A percentile compares a stretch with the other conserved stretches of the same genome.
These are phyloP conservation scores for Barbarea vulgaris DNA, from an alignment of 345 rosid genomes.

Conservation along the genomic window DNA sequence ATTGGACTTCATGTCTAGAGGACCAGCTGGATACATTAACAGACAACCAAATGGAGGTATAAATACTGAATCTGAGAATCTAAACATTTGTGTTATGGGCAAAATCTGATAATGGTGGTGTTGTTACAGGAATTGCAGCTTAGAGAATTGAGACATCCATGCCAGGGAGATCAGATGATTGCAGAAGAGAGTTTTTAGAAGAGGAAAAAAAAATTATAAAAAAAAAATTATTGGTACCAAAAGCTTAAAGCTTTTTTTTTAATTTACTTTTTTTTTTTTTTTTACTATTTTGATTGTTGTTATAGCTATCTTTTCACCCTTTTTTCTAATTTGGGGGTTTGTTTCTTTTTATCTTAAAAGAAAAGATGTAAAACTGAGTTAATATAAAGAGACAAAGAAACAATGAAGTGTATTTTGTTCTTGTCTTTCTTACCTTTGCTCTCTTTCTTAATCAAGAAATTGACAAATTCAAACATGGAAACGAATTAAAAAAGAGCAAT, in stretches of 20 bases:
- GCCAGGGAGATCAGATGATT: constrained; percentile 38
- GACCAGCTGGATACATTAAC: constrained; percentile 40
- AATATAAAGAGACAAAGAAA: constrained; percentile 37
- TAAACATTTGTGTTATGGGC: neutral
- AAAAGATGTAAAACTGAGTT: constrained; percentile 34
- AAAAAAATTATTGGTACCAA: constrained; percentile 3
- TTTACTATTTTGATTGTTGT: constrained; percentile 41
- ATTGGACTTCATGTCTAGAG: constrained; percentile 45
- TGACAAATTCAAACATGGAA: constrained; percentile 32
- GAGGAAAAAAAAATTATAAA: constrained; percentile 23
- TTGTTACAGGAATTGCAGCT: constrained; percentile 43
- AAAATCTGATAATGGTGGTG: constrained; percentile 16
- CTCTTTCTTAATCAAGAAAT: constrained; percentile 4
- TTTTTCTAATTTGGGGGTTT: constrained; percentile 41
- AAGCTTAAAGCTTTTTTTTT: constrained; percentile 31
- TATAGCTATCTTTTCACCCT: constrained; percentile 37
- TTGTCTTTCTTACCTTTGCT: constrained; percentile 23
- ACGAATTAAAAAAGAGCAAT: constrained; percentile 22
- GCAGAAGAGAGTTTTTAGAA: constrained; percentile 42
- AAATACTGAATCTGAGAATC: neutral
- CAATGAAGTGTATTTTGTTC: constrained; percentile 38
- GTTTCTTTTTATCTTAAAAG: constrained; percentile 25
- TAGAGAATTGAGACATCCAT: constrained; percentile 37
- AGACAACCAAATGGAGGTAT: constrained; percentile 45
- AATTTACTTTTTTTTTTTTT: constrained; percentile 17